phyloP scores from a whole-genome alignment of 768 basidiomycete genomes.

The Lyophyllum decastes region DNA sequence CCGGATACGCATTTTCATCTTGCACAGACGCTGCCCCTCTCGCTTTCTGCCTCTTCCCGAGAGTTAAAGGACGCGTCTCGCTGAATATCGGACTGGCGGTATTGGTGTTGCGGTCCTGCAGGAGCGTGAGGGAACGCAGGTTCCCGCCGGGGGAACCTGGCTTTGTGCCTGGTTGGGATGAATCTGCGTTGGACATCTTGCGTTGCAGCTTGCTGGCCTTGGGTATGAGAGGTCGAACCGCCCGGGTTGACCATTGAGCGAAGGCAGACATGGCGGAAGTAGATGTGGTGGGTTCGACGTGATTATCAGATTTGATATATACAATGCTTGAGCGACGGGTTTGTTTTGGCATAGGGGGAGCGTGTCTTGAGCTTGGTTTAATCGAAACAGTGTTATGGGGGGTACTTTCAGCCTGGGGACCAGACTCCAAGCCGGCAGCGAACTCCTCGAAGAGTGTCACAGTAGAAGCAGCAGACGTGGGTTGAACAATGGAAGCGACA shows the following conservation, averaged over 20 bases:
- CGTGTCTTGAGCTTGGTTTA: conserved; percentile 31
- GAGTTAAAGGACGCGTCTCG: conserved; percentile 53
- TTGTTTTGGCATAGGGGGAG: conserved; percentile 36
- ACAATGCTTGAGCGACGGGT: conserved; percentile 60
- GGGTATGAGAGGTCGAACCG: conserved; percentile 53
- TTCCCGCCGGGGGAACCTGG: conserved; percentile 43
- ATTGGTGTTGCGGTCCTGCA: conserved; percentile 58
- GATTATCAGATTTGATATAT: conserved; percentile 63
- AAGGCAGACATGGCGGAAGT: conserved; percentile 39
- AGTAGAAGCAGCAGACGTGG: conserved; percentile 60
- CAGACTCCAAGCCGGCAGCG: conserved; percentile 41
- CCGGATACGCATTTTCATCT: conserved; percentile 43
- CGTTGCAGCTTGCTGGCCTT: conserved; percentile 50
- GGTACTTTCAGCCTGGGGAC: conserved; percentile 64
- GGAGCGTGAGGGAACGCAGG: conserved; percentile 62
- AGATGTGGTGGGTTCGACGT: conserved; percentile 23
- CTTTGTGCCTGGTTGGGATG: conserved; percentile 30
- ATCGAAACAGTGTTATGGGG: conserved; percentile 51
- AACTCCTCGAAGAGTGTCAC: conserved; percentile 62
- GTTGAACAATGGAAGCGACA: conserved; percentile 37
- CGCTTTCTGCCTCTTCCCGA: conserved; percentile 56
- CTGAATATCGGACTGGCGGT: conserved; percentile 18
- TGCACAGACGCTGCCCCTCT: conserved; percentile 28
- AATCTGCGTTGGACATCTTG: conserved; percentile 34
- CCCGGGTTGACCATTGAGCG: conserved; percentile 50